A percentile compares a stretch with the other conserved stretches of the same genome.
Evolutionary conservation across 345 rosid species (phyloP).

Genomic region (Atalantia buxifolia): DNA sequence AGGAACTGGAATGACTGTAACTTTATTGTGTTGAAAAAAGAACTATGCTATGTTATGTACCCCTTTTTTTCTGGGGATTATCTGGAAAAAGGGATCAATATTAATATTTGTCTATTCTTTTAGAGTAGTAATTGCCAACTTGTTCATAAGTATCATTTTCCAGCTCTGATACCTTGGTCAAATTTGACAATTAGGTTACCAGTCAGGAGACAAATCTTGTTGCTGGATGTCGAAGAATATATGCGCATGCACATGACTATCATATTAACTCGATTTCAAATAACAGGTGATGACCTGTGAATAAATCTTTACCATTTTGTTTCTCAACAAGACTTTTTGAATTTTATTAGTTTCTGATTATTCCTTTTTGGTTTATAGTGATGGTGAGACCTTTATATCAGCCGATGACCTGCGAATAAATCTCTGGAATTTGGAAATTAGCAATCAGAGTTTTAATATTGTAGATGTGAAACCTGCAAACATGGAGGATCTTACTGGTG

Average conservation of each 20-base stretch:
- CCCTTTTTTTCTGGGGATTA: too few species aligned
- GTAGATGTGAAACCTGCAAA: slow-evolving; percentile 58
- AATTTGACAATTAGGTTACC: slow-evolving; percentile 64
- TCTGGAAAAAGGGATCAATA: too few species aligned
- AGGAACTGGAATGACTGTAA: background rate
- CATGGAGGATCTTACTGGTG: slow-evolving; percentile 68
- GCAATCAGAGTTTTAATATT: slow-evolving; percentile 63
- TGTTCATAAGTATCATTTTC: background rate
- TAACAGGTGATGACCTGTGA: slow-evolving; percentile 54
- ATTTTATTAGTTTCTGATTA: background rate
- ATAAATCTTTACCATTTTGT: slow-evolving; percentile 9
- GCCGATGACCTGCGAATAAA: slow-evolving; percentile 65
- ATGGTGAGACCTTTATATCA: slow-evolving; percentile 64
- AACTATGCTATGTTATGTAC: too few species aligned
- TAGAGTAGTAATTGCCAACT: background rate
- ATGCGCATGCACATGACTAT: slow-evolving; percentile 98
- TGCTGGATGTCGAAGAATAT: slow-evolving; percentile 93
- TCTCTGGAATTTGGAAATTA: slow-evolving; percentile 66
- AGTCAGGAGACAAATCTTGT: slow-evolving; percentile 78
- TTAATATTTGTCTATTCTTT: too few species aligned
- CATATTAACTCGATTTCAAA: slow-evolving; percentile 96
- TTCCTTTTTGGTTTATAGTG: slow-evolving; percentile 29
- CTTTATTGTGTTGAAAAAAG: too few species aligned
- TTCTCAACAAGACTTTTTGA: background rate
- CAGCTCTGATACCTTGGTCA: slow-evolving; percentile 17